A percentile compares a stretch with the other conserved stretches of the same genome.
These are phyloP conservation scores for Aspergillus avenaceus DNA, from an alignment of 495 filamentous ascomycete genomes.

Conservation along the genomic window DNA sequence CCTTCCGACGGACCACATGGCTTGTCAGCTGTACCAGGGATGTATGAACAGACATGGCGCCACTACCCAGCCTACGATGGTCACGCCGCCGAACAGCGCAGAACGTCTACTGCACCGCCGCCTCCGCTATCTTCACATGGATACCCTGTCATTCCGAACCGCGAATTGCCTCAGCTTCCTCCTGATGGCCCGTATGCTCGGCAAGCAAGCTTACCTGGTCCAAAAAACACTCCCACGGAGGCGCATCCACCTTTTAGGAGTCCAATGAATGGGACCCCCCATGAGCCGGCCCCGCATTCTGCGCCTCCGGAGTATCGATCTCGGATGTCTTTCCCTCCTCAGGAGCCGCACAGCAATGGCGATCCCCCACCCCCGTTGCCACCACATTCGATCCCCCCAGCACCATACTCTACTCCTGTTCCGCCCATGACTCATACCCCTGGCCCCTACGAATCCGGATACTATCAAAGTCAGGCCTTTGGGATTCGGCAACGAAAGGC, in stretches of 20 bases:
- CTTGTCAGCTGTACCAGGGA: constrained; percentile 21
- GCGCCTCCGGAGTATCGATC: constrained; percentile 36
- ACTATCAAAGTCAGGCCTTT: constrained; percentile 30
- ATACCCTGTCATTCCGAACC: constrained; percentile 30
- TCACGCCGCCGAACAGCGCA: constrained; percentile 31
- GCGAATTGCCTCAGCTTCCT: constrained; percentile 39
- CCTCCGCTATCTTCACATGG: constrained; percentile 25
- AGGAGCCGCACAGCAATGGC: constrained; percentile 22
- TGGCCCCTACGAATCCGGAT: constrained; percentile 27
- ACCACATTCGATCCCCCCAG: constrained; percentile 17
- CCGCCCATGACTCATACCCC: constrained; percentile 23
- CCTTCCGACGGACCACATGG: constrained; percentile 26
- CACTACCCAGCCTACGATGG: constrained; percentile 30
- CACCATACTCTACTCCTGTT: constrained; percentile 28
- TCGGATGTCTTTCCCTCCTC: constrained; percentile 31
- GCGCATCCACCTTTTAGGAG: constrained; percentile 24
- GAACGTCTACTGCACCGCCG: constrained; percentile 27
- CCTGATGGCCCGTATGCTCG: constrained; percentile 35
- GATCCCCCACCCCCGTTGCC: constrained; percentile 23
- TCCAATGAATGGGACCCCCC: constrained; percentile 33
- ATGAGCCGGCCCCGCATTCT: constrained; percentile 33
- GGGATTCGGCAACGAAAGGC: constrained; percentile 39
- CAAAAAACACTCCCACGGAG: constrained; percentile 24
- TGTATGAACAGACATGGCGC: constrained; percentile 36
- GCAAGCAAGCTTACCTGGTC: constrained; percentile 28